phyloP scores from a whole-genome alignment of 345 rosid genomes.

The Linum lewisii region DNA sequence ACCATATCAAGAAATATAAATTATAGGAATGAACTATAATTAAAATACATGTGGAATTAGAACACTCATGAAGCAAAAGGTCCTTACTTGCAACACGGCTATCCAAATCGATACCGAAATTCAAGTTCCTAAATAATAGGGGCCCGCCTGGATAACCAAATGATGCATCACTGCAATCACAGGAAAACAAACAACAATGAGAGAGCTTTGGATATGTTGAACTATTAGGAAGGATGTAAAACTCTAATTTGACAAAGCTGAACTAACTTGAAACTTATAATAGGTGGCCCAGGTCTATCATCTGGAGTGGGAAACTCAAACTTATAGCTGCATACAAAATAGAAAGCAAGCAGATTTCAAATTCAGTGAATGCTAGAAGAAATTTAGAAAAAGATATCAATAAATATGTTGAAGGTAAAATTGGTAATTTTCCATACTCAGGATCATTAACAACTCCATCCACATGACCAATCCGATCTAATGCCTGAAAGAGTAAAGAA shows the following conservation, averaged over 20 bases:
- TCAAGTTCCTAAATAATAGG: constrained; percentile 72
- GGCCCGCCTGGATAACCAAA: constrained; percentile 98
- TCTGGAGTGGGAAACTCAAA: constrained; percentile 99
- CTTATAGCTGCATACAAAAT: constrained; percentile 68
- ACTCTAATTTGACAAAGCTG: background rate
- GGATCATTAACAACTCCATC: constrained; percentile 96
- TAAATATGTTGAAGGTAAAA: background rate
- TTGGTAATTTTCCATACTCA: constrained; percentile 50
- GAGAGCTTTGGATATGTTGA: background rate
- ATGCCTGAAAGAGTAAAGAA: constrained; percentile 42
- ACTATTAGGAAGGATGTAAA: background rate
- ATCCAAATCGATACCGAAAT: constrained; percentile 96
- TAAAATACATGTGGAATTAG: background rate
- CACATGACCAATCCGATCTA: constrained; percentile 84
- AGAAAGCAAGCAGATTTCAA: background rate
- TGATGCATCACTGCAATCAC: constrained; percentile 78
- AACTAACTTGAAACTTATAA: constrained; percentile 93
- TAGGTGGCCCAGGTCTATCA: constrained; percentile 92
- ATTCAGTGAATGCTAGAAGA: constrained; percentile 1
- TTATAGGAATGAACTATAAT: background rate
- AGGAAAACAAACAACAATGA: constrained; percentile 12
- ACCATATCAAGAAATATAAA: constrained; percentile 1
- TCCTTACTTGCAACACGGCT: constrained; percentile 96
- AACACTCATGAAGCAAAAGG: background rate
- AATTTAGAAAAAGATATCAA: constrained; percentile 1